Evolutionary conservation across 2,329 filamentous ascomycete species (phyloP).

Genomic region (Trichoderma arundinaceum): DNA sequence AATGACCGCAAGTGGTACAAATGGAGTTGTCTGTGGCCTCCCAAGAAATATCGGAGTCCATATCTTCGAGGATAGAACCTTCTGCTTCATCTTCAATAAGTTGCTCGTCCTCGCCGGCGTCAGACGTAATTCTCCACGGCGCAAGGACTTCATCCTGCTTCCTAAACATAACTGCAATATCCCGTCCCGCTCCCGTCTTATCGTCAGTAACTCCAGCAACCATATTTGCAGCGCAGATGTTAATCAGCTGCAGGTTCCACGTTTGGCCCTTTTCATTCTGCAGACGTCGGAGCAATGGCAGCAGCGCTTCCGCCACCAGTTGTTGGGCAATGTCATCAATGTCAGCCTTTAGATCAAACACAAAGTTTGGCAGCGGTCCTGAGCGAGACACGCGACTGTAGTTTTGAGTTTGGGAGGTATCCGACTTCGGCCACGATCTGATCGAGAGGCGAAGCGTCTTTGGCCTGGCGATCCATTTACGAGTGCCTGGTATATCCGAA

Average conservation of each 20-base stretch:
- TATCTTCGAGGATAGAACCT: constrained; percentile 35
- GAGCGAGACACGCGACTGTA: constrained; percentile 79
- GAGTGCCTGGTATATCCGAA: constrained; percentile 42
- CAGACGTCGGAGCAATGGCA: constrained; percentile 76
- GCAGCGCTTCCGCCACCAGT: constrained; percentile 70
- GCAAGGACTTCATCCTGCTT: constrained; percentile 71
- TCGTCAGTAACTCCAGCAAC: constrained; percentile 58
- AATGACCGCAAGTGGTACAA: constrained; percentile 58
- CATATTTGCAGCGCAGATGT: constrained; percentile 89
- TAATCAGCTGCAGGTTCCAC: constrained; percentile 85
- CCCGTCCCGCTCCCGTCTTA: constrained; percentile 65
- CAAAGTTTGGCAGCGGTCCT: constrained; percentile 71
- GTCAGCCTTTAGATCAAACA: constrained; percentile 67
- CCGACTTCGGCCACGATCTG: constrained; percentile 57
- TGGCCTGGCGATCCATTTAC: constrained; percentile 77
- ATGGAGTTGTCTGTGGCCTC: constrained; percentile 39
- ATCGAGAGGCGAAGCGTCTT: constrained; percentile 82
- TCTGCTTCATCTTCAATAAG: constrained; percentile 32
- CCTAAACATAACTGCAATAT: constrained; percentile 84
- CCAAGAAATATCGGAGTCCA: constrained; percentile 40
- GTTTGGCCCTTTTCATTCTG: constrained; percentile 67
- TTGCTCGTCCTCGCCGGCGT: constrained; percentile 39
- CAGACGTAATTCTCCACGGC: constrained; percentile 64
- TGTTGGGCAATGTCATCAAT: constrained; percentile 67
- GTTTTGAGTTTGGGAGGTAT: constrained; percentile 56